Conservation (phyloP, 2,329 filamentous ascomycete genomes). For the Claviceps arundinis region DNA sequence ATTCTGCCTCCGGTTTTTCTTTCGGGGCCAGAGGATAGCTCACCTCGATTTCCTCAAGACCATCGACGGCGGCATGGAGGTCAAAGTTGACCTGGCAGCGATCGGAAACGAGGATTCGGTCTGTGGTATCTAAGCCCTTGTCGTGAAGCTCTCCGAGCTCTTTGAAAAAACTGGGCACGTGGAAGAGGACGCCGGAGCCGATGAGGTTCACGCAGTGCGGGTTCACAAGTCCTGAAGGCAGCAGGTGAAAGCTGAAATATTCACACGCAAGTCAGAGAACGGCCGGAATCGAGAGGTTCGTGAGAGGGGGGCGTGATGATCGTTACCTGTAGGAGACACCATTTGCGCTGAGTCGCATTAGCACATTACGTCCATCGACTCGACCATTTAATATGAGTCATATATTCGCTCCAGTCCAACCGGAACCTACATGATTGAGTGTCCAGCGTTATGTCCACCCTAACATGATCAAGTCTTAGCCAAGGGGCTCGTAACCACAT, state of each 20-base stretch:
- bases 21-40: slow-evolving; percentile 14
- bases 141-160: slow-evolving; percentile 27
- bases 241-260: slow-evolving; percentile 40
- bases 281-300: not conserved
- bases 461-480: slow-evolving; percentile 5
- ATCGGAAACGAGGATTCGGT: slow-evolving; percentile 49
- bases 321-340: slow-evolving; percentile 23
- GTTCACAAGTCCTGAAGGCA: slow-evolving; percentile 60
- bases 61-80: slow-evolving; percentile 54
- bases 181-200: slow-evolving; percentile 55
- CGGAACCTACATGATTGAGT: slow-evolving; percentile 10
- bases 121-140: slow-evolving; percentile 14
- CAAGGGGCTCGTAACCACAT: slow-evolving; percentile 5
- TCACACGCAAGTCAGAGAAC: slow-evolving; percentile 2
- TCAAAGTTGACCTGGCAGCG: slow-evolving; percentile 51
- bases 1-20: not conserved
- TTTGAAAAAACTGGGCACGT: slow-evolving; percentile 32
- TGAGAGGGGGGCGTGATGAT: slow-evolving; percentile 1
- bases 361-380: not conserved
- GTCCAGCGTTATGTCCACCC: slow-evolving; percentile 19
- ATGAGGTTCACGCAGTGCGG: slow-evolving; percentile 58
- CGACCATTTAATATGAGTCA: too few relatives aligned
- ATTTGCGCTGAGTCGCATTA: slow-evolving; percentile 8
- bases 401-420: not conserved
- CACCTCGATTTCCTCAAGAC: slow-evolving; percentile 47